A percentile compares a stretch with the other conserved stretches of the same genome.
These are phyloP conservation scores for Puccinia triticina DNA, from an alignment of 1,284 basidiomycete species.

Conservation along the genomic window DNA sequence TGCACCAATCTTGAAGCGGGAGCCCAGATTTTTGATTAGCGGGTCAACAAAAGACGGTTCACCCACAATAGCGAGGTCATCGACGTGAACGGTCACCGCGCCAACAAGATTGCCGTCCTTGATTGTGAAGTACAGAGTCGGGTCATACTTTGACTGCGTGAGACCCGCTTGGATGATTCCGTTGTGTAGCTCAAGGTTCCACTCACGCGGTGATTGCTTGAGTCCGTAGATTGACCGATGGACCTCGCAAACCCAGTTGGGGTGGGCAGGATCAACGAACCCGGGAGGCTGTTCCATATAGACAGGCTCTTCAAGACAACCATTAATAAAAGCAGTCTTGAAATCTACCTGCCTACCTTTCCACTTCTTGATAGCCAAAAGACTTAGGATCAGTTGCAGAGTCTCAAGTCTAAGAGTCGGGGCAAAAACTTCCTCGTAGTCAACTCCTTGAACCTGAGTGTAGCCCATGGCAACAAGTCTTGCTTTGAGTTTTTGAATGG, in stretches of 20 bases:
- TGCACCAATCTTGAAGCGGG: too few species aligned
- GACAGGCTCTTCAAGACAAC: background rate
- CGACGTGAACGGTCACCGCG: background rate
- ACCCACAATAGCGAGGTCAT: background rate
- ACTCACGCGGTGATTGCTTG: background rate
- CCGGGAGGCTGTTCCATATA: conserved; percentile 14
- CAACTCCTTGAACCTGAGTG: background rate
- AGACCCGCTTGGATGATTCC: background rate
- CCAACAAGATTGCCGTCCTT: background rate
- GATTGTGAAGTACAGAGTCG: background rate
- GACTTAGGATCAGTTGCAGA: background rate
- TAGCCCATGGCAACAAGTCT: background rate
- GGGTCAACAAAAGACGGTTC: too few species aligned
- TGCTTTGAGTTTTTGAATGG: background rate
- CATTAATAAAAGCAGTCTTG: conserved; percentile 10
- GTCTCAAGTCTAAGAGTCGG: conserved; percentile 6
- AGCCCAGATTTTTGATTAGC: too few species aligned
- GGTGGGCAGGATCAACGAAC: background rate
- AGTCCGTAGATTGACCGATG: background rate
- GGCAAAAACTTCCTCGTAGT: conserved; percentile 8
- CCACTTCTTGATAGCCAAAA: background rate
- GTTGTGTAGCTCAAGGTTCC: conserved; percentile 7
- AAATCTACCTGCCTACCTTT: background rate
- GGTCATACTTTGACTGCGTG: background rate
- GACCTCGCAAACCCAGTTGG: background rate